phyloP scores from a whole-genome alignment of 2,329 filamentous ascomycete species.

The Colletotrichum chlorophyti region DNA sequence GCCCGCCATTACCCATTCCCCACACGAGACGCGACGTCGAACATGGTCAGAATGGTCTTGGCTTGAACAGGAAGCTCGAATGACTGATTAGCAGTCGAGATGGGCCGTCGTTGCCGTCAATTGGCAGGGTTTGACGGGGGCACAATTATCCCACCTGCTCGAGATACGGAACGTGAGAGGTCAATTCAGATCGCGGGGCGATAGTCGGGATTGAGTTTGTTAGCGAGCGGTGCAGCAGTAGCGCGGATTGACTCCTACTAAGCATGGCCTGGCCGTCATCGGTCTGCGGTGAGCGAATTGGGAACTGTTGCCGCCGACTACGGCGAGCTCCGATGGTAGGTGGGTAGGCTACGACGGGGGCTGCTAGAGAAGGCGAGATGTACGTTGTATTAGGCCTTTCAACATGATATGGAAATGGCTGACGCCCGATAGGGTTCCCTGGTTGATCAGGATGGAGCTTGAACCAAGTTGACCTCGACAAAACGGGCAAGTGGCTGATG shows the following conservation, averaged over 20 bases:
- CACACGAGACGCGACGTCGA: slow-evolving; percentile 24
- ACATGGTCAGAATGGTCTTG: slow-evolving; percentile 18
- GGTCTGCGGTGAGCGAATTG: slow-evolving; percentile 14
- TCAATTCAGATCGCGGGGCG: slow-evolving; percentile 27
- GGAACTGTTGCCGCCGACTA: slow-evolving; percentile 13
- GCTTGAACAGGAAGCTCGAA: slow-evolving; percentile 30
- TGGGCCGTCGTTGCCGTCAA: slow-evolving; percentile 13
- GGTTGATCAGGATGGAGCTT: no score
- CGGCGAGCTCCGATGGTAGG: slow-evolving; percentile 15
- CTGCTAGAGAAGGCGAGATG: no score
- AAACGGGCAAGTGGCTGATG: no score
- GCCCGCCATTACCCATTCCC: slow-evolving; percentile 9
- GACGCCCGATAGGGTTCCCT: no score
- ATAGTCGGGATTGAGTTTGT: slow-evolving; percentile 11
- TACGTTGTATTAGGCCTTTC: neutral
- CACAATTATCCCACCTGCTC: slow-evolving; percentile 33
- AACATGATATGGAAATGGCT: no score
- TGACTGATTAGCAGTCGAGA: slow-evolving; percentile 3
- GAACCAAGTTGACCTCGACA: no score
- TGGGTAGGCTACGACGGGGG: neutral
- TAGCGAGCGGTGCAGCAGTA: no score
- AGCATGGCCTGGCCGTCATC: neutral
- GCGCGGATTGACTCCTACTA: neutral
- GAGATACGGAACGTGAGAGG: slow-evolving; percentile 34
- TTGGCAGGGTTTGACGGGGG: slow-evolving; percentile 15